Conservation (phyloP, 1,284 basidiomycete genomes). For the Ganoderma sinense region DNA sequence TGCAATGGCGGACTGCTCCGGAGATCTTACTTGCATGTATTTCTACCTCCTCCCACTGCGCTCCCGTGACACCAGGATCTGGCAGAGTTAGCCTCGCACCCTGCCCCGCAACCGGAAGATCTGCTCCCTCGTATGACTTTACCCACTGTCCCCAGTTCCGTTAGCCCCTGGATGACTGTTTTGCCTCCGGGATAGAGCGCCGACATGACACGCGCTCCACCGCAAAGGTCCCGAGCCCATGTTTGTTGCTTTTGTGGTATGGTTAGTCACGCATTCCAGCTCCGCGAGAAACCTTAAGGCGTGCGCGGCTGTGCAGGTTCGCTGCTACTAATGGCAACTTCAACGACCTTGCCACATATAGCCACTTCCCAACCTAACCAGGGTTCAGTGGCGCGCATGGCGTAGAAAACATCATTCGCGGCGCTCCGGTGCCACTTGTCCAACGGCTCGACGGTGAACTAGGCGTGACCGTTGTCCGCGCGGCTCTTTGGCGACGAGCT, state of each 20-base stretch:
- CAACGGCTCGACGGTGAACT: neutral
- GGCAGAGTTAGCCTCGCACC: neutral
- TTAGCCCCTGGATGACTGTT: neutral
- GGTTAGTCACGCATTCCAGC: neutral
- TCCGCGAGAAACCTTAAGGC: neutral
- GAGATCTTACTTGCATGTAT: neutral
- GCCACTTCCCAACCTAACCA: neutral
- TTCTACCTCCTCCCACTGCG: neutral
- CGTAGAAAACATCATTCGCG: neutral
- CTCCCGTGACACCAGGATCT: neutral
- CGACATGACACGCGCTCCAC: neutral
- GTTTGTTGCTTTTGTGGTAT: slow-evolving; percentile 1
- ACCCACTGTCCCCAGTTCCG: neutral
- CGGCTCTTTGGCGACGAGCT: neutral
- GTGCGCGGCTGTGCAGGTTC: slow-evolving; percentile 8
- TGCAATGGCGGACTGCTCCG: neutral
- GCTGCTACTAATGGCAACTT: neutral
- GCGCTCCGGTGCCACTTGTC: neutral
- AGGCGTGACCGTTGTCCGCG: neutral
- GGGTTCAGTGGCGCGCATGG: neutral
- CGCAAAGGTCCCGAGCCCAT: neutral
- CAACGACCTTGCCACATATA: neutral
- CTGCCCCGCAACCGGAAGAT: neutral
- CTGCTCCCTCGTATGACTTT: neutral
- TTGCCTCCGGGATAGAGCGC: neutral